A percentile compares a stretch with the other conserved stretches of the same genome.
Conservation (phyloP, 345 rosid genomes). For the Bretschneidera sinensis region DNA sequence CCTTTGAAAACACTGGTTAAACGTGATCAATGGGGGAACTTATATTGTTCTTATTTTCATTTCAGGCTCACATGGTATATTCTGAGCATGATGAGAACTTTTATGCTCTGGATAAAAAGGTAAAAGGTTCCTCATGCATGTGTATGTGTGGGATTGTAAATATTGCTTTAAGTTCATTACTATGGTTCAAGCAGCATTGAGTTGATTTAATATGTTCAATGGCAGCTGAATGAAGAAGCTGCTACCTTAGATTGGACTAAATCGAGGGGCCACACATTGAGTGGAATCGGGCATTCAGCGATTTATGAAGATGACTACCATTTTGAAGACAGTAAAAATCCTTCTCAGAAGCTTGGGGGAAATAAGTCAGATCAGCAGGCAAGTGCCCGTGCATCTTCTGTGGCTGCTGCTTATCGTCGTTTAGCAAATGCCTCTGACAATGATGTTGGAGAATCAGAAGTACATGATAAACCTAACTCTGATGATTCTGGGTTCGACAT, state of each 20-base stretch:
- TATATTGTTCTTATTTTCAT: conserved; percentile 17
- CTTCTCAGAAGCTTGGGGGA: conserved; percentile 72
- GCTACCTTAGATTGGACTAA: conserved; percentile 85
- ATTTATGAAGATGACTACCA: conserved; percentile 37
- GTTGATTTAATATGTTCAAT: conserved; percentile 9
- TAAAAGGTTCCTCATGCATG: conserved; percentile 20
- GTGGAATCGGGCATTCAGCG: conserved; percentile 27
- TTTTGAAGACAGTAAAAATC: conserved; percentile 23
- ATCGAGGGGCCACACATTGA: conserved; percentile 66
- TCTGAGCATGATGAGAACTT: conserved; percentile 89
- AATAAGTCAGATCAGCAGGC: conserved; percentile 38
- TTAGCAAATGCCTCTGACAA: conserved; percentile 28
- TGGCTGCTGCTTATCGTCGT: conserved; percentile 83
- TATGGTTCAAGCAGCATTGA: conserved; percentile 2
- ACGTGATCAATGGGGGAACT: not conserved
- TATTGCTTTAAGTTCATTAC: conserved; percentile 7
- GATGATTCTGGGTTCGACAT: conserved; percentile 41
- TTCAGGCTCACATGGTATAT: conserved; percentile 92
- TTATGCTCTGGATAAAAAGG: conserved; percentile 81
- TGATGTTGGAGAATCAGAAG: conserved; percentile 27
- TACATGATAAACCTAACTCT: conserved; percentile 50
- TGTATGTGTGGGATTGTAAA: too few relatives aligned
- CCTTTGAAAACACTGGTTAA: too few relatives aligned
- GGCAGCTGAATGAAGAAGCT: conserved; percentile 86
- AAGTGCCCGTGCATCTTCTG: conserved; percentile 73